Conservation (phyloP, 352 stramenopile species). For the Globisporangium middletonii region DNA sequence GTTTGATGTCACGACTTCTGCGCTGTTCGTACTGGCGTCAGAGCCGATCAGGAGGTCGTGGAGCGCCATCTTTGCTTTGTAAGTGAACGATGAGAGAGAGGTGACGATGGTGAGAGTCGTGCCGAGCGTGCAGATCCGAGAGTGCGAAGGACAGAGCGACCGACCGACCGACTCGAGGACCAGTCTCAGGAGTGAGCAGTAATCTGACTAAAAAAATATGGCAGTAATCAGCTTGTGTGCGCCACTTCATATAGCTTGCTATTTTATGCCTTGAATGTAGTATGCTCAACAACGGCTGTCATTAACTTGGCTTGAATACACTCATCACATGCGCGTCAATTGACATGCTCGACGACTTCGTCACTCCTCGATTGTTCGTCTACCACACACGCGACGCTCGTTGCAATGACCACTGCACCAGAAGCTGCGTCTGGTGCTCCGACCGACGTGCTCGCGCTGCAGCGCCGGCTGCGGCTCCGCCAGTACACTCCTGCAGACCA, state of each 20-base stretch:
- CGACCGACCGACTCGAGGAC: too few species aligned
- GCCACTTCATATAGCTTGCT: too few species aligned
- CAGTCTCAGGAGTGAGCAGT: too few species aligned
- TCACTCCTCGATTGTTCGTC: not conserved
- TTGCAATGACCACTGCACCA: not conserved
- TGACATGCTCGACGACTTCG: not conserved
- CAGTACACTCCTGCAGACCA: conserved; percentile 18
- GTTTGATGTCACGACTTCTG: not conserved
- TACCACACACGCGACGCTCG: conserved; percentile 1
- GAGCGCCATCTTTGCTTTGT: too few species aligned
- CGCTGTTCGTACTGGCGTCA: not conserved
- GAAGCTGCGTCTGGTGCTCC: not conserved
- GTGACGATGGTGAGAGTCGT: too few species aligned
- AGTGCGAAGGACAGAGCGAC: too few species aligned
- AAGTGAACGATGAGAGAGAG: too few species aligned
- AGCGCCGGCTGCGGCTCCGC: conserved; percentile 14
- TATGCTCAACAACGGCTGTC: too few species aligned
- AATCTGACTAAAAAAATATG: too few species aligned
- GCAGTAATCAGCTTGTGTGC: too few species aligned
- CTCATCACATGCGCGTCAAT: not conserved
- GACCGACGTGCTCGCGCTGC: not conserved
- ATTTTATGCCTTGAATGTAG: too few species aligned
- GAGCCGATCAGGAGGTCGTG: not conserved
- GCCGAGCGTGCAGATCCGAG: too few species aligned
- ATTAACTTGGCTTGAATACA: not conserved